These are phyloP conservation scores for Platanus orientalis DNA, from an alignment of 164 flowering plant species.

Conservation along the genomic window DNA sequence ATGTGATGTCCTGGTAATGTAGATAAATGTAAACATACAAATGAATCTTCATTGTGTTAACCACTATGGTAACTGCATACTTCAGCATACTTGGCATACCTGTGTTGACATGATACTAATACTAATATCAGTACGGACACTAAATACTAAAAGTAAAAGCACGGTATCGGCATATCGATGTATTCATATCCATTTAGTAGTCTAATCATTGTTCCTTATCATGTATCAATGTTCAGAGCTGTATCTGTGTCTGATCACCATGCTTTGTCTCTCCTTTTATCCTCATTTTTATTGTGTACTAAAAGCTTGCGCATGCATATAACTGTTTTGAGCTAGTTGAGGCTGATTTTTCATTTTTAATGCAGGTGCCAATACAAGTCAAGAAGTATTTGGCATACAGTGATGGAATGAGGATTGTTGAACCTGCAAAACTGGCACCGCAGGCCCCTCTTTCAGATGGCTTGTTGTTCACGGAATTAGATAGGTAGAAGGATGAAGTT, in stretches of 20 bases:
- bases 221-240: too few relatives aligned
- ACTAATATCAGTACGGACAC: too few relatives aligned
- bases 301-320: not conserved
- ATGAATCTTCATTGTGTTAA: too few relatives aligned
- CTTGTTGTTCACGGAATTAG: constrained; percentile 63
- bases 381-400: constrained; percentile 82
- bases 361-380: constrained; percentile 96
- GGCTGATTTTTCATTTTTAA: constrained; percentile 1
- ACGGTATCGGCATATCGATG: too few relatives aligned
- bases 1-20: too few relatives aligned
- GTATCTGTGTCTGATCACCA: not conserved
- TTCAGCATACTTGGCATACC: too few relatives aligned
- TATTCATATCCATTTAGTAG: too few relatives aligned
- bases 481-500: constrained; percentile 40
- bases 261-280: not conserved
- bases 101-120: too few relatives aligned
- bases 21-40: not conserved
- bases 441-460: constrained; percentile 69
- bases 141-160: too few relatives aligned
- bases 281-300: not conserved
- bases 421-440: constrained; percentile 50
- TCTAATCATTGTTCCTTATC: too few relatives aligned
- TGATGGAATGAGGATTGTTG: constrained; percentile 89
- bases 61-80: too few relatives aligned
- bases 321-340: not conserved